Evolutionary conservation across 345 rosid genomes (phyloP), one percentile per base, ranked within the genome.

Genomic region (Cardamine chenopodiifolia): DNA sequence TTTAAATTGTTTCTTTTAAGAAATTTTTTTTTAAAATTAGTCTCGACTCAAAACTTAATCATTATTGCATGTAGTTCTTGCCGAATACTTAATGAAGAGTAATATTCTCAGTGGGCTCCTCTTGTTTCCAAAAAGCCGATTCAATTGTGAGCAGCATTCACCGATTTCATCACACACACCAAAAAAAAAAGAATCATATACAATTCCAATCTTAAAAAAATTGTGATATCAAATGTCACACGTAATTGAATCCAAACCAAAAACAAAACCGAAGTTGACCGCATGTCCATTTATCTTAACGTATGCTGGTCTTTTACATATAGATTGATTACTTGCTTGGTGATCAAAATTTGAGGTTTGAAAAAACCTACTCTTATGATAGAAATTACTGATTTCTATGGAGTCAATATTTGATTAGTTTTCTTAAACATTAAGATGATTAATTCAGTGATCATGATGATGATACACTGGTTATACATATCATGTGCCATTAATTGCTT

Each of bases 81-180:
- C 48, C 62, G 47, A 75, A 31, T 68, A 49, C 39, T 49, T 39
- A 39, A 17, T 11, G 6, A 66, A 37, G 72, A 35, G 18, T 56
- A 37, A 3, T 32, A 62, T 68, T 40, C n/a, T 23, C 11, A 59
- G 69, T 68, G 69, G 79, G 79, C 68, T 75, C 78, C 73, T 67
- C 54, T 67, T 68, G 74, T 60, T 60, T 68, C 62, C 62, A 50
- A 49, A 68, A 60, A 75, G 55, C 62, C 15, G n/a, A 66, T 66
- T 35, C 54, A 74, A 35, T 74, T 5, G 45, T 68, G 62, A 59
- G 23, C 62, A 67, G 37, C 73, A 48, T 74, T 58, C 29, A 49
- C 48, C 19, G 20, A 67, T 67, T 74, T 37, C 67, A 67, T 74
- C 26, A 66, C 67, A 65, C 47, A 42, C 78, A 42, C 31, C 31